Conservation (phyloP, 1,139 yeast genomes). For the Yamadazyma membranifaciens region DNA sequence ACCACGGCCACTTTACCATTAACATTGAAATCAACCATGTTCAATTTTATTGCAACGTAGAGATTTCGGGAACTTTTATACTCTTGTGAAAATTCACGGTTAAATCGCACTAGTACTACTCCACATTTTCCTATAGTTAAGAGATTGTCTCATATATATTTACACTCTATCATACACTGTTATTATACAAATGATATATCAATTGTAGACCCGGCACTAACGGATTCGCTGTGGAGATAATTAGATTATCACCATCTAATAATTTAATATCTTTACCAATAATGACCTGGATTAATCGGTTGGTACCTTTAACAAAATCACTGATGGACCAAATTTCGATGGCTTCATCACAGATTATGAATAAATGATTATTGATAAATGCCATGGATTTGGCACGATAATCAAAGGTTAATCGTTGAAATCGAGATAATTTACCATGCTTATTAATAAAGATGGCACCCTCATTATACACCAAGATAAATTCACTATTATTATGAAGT, state of each 20-base stretch:
- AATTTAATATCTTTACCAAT: slow-evolving; percentile 65
- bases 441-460: slow-evolving; percentile 71
- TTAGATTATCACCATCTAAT: slow-evolving; percentile 43
- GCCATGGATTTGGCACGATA: slow-evolving; percentile 60
- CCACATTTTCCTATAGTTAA: neutral
- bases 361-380: slow-evolving; percentile 55
- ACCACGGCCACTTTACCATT: slow-evolving; percentile 67
- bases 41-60: neutral
- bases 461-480: slow-evolving; percentile 68
- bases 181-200: slow-evolving; percentile 24
- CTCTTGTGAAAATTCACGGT: neutral
- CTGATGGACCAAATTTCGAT: slow-evolving; percentile 69
- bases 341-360: slow-evolving; percentile 65
- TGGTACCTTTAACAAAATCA: slow-evolving; percentile 46
- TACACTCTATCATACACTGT: slow-evolving; percentile 4
- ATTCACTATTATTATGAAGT: slow-evolving; percentile 50
- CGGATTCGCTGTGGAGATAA: slow-evolving; percentile 71
- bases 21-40: slow-evolving; percentile 47
- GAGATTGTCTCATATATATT: neutral
- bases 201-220: slow-evolving; percentile 62
- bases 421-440: slow-evolving; percentile 60
- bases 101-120: neutral
- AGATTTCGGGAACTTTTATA: neutral
- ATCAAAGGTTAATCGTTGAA: slow-evolving; percentile 58
- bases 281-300: slow-evolving; percentile 66